Conservation (phyloP, 169 alveolate species). For the Plasmodium fragile region DNA sequence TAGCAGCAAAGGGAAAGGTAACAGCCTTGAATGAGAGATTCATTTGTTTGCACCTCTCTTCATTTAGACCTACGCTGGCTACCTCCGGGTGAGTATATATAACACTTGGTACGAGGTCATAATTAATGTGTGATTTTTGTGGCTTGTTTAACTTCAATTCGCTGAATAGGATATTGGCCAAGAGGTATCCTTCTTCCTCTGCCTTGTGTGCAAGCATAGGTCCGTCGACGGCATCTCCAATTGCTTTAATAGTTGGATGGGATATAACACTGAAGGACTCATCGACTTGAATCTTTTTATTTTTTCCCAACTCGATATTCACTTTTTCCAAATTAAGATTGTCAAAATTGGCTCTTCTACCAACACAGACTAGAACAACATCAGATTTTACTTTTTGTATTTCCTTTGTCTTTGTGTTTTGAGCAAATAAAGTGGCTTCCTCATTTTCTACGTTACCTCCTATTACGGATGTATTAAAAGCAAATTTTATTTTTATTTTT, state of each 20-base stretch:
- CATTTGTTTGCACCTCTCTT: conserved; percentile 89
- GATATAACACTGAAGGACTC: conserved; percentile 83
- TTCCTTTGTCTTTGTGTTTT: conserved; percentile 90
- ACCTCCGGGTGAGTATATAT: conserved; percentile 98
- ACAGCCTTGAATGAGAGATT: conserved; percentile 93
- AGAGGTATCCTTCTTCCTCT: conserved; percentile 97
- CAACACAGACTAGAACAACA: conserved; percentile 95
- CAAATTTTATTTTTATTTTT: conserved; percentile 84
- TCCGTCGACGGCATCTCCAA: conserved; percentile 98
- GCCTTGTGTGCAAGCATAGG: conserved; percentile 99
- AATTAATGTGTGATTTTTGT: conserved; percentile 88
- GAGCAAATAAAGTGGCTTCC: conserved; percentile 77
- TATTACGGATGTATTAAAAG: conserved; percentile 81
- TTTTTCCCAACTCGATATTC: conserved; percentile 90
- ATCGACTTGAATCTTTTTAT: conserved; percentile 89
- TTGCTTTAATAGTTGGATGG: conserved; percentile 93
- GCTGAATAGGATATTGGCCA: conserved; percentile 92
- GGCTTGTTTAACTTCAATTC: conserved; percentile 83
- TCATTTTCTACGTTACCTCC: conserved; percentile 82
- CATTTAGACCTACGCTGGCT: conserved; percentile 98
- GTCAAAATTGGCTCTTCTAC: conserved; percentile 96
- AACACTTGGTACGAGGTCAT: conserved; percentile 97
- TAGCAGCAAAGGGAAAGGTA: conserved; percentile 96
- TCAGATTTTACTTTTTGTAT: conserved; percentile 81
- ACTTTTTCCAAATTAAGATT: conserved; percentile 93